Conservation (phyloP, 208 protist species). For the Herpetomonas muscarum region DNA sequence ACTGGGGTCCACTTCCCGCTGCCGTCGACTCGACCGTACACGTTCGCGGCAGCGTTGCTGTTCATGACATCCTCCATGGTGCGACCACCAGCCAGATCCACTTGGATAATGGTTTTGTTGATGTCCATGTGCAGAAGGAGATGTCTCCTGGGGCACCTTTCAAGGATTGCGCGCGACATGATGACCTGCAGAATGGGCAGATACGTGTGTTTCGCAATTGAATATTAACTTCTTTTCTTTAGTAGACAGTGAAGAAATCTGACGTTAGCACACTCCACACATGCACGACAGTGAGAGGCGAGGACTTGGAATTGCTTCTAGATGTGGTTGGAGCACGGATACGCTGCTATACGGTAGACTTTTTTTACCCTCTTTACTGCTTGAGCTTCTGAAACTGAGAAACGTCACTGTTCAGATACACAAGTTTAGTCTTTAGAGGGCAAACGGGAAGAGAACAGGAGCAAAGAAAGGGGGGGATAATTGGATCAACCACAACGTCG, state of each 20-base stretch:
- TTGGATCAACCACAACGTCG: too few relatives aligned
- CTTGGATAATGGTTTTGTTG: slow-evolving; percentile 88
- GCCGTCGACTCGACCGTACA: slow-evolving; percentile 42
- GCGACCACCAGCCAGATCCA: slow-evolving; percentile 67
- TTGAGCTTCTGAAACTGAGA: too few relatives aligned
- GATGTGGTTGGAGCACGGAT: too few relatives aligned
- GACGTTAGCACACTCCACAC: background rate
- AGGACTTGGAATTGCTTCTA: too few relatives aligned
- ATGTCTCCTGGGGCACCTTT: slow-evolving; percentile 48
- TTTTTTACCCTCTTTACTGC: too few relatives aligned
- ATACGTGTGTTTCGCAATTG: background rate
- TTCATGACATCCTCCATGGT: slow-evolving; percentile 84
- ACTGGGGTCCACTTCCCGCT: slow-evolving; percentile 37
- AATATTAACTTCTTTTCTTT: background rate
- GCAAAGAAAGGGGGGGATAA: too few relatives aligned
- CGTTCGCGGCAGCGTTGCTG: slow-evolving; percentile 81
- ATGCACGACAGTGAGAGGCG: too few relatives aligned
- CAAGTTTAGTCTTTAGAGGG: too few relatives aligned
- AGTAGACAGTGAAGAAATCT: background rate
- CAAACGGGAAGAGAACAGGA: too few relatives aligned
- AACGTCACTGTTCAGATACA: too few relatives aligned
- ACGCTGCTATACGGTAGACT: too few relatives aligned
- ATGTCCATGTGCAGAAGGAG: slow-evolving; percentile 89
- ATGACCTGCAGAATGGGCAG: background rate
- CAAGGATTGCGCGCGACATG: slow-evolving; percentile 59